Evolutionary conservation across 1,139 yeast genomes (phyloP), one percentile per base, ranked within the genome.

Genomic region (Yamadazyma sp.): DNA sequence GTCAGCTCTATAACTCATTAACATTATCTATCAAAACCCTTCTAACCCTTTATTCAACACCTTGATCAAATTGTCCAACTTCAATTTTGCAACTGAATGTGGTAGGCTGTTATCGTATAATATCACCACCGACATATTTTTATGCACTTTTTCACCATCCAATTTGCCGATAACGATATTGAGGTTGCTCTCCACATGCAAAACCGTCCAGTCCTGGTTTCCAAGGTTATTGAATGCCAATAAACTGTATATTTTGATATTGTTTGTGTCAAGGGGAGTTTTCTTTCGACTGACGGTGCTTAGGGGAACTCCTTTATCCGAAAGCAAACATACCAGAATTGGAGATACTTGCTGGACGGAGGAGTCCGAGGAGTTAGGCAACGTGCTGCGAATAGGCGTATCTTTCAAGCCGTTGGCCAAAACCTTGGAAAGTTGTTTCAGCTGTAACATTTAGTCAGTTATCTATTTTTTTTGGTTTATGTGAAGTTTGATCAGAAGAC

Each of bases 201-300:
- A 46, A 5, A 62, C 50, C 7, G 58, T 58, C 76, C 77, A 70
- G 8, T 40, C 41, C 6, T 48, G 52, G 5, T 44, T 51, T 5
- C 46, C 34, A 48, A 69, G 63, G 33, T 63, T 60, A 36, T 64
- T 68, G 40, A 66, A 59, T 1, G 74, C 76, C 38, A 75, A 52
- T 26, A 77, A 56, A n/a, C 77, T 65, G 46, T 71, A 62, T 10
- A 77, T 73, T 43, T 69, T 69, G 25, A 76, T 56, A 39, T 64
- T 66, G 41, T 75, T 79, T 5, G 69, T 63, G 11, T 62, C 51
- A 17, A 62, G 48, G 12, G 46, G 26, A n/a, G 23, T 45, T 9
- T 44, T 40, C 50, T 53, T 46, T 47, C 25, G 46, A 57, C 37
- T 40, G 6, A 71, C 73, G 1, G 75, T 66, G 27, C 70, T 62